Evolutionary conservation across 78 protist species (phyloP).

Genomic region (Corallochytrium limacisporum): DNA sequence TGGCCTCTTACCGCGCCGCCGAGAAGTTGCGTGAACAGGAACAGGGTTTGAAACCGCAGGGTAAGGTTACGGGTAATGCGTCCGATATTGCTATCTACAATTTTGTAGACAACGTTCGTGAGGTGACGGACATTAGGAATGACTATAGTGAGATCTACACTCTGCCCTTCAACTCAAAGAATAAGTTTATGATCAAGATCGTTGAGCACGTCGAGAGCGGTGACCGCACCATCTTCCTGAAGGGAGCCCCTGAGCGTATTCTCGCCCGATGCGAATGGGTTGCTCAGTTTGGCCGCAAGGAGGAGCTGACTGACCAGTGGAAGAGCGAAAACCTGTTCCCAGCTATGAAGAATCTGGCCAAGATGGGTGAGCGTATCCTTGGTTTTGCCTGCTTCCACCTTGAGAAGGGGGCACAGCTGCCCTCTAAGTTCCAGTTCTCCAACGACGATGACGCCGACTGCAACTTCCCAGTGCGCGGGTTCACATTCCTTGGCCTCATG

Average conservation of each 20-base stretch:
- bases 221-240: constrained; percentile 21
- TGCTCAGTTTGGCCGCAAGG: too few species aligned
- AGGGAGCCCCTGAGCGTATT: constrained; percentile 78
- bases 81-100: constrained; percentile 77
- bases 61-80: constrained; percentile 64
- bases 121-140: neutral
- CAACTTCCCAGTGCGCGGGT: constrained; percentile 23
- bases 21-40: too few species aligned
- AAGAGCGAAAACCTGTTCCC: too few species aligned
- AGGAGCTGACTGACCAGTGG: too few species aligned
- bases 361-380: constrained; percentile 29
- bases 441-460: neutral
- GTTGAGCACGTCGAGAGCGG: constrained; percentile 3
- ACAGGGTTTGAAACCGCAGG: neutral
- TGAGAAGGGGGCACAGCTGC: too few species aligned
- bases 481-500: constrained; percentile 72
- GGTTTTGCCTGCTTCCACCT: constrained; percentile 11
- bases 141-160: constrained; percentile 10
- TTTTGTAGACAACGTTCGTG: constrained; percentile 14
- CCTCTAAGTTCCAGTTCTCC: too few species aligned
- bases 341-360: neutral
- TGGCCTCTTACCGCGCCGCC: too few species aligned
- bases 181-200: constrained; percentile 70
- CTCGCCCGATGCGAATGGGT: constrained; percentile 44
- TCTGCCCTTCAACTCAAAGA: constrained; percentile 88